Evolutionary conservation across 2,329 filamentous ascomycete genomes (phyloP).

Genomic region (Alternaria sp.): DNA sequence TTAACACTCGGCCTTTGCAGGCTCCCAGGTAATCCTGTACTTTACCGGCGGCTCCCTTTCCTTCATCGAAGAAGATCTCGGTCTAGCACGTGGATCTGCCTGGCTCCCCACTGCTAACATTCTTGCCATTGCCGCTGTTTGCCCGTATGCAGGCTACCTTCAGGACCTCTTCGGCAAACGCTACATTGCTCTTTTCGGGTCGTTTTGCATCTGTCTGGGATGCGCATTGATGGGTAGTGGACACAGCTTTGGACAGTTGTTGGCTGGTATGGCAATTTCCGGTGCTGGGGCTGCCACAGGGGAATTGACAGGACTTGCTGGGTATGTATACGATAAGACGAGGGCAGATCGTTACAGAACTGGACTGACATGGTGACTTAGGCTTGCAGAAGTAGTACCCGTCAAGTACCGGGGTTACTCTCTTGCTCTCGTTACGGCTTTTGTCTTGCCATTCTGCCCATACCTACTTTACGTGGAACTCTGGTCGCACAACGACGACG

Average conservation of each 20-base stretch:
- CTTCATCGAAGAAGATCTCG: constrained; percentile 42
- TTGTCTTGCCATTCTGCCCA: constrained; percentile 48
- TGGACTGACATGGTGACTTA: constrained; percentile 13
- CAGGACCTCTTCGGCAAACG: constrained; percentile 49
- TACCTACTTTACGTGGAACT: constrained; percentile 45
- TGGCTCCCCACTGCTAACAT: constrained; percentile 49
- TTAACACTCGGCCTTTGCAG: constrained; percentile 14
- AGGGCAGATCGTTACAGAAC: not conserved
- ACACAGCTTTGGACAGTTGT: constrained; percentile 43
- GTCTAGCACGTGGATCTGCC: constrained; percentile 30
- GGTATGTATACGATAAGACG: constrained; percentile 26
- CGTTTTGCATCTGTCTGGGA: constrained; percentile 41
- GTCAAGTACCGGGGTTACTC: constrained; percentile 47
- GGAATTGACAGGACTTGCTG: constrained; percentile 47
- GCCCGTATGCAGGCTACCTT: constrained; percentile 47
- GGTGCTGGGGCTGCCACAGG: constrained; percentile 47
- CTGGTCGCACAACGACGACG: constrained; percentile 35
- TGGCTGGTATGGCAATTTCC: constrained; percentile 47
- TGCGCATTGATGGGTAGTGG: constrained; percentile 40
- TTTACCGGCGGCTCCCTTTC: constrained; percentile 44
- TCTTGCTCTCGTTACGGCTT: constrained; percentile 44
- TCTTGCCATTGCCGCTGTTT: constrained; percentile 46
- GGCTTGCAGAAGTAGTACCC: constrained; percentile 45
- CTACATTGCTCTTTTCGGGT: constrained; percentile 47
- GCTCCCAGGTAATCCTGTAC: constrained; percentile 47